Conservation (phyloP, 768 basidiomycete species). For the Leccinum subtestaceum region DNA sequence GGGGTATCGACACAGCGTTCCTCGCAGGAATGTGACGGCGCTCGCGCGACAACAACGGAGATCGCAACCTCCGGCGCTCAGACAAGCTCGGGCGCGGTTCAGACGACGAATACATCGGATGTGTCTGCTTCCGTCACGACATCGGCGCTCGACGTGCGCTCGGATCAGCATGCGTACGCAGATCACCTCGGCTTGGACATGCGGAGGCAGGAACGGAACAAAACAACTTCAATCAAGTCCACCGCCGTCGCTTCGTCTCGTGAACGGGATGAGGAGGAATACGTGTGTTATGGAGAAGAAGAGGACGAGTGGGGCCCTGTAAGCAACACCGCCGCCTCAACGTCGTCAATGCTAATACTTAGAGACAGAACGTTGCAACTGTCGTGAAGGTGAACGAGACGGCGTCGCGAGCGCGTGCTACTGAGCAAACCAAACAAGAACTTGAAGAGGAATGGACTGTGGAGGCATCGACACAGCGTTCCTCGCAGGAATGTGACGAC, state of each 20-base stretch:
- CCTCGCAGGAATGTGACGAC: neutral
- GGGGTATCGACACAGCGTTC: neutral
- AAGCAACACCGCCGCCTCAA: neutral
- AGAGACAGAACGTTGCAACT: neutral
- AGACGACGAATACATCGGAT: neutral
- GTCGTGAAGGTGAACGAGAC: neutral
- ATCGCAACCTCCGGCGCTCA: neutral
- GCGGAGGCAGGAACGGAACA: neutral
- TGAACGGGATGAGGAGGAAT: neutral
- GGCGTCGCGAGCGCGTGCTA: neutral
- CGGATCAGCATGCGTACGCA: neutral
- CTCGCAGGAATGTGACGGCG: neutral
- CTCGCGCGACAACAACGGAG: neutral
- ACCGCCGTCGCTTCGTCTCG: neutral
- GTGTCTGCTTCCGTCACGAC: neutral
- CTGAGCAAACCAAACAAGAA: neutral
- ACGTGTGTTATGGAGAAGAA: neutral
- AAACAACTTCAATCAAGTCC: neutral
- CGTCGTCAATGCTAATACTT: neutral
- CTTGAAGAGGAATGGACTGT: neutral
- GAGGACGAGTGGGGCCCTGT: neutral
- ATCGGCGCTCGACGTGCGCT: neutral
- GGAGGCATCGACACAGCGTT: neutral
- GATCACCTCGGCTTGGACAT: neutral
- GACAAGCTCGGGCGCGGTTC: neutral